Evolutionary conservation across 768 basidiomycete genomes (phyloP), one percentile per base, ranked within the genome.

Genomic region (Cytidiella melzeri): DNA sequence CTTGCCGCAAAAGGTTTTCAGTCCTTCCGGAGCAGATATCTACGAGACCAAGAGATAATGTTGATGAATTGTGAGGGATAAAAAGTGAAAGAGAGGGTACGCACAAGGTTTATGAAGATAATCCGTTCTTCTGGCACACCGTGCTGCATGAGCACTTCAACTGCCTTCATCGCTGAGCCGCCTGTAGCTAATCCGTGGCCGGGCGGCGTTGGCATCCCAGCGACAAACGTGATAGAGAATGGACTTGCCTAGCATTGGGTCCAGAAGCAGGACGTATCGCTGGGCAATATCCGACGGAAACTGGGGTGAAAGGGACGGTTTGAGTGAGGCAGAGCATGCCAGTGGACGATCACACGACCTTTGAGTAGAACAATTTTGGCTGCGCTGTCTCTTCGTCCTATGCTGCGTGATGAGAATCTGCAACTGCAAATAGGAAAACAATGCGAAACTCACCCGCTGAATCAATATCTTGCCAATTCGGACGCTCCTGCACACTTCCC

Each of bases 391-490:
- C 92, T 66, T 98, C 96, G 60, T 99, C 94, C 89, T 95, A 57
- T 49, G 43, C 30, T 34, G 30, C 30, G 15, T 34, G 30, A 15
- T 34, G 30, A 34, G 30, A 15, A 7, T n/a, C 39, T 15, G 27
- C 13, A 30, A 47, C 18, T 19, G 15, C 48, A 36, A 30, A 24
- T 39, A 5, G 26, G 3, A 9, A 40, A 13, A 26, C n/a, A 18
- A 43, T 10, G 15, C 4, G 19, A 41, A 21, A 61, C 78, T 54
- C 67, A 92, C 92, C 64, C 95, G 70, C 69, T 99, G 95, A 54
- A 99, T 99, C 42, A 99, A 74, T 61, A 99, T 98, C 73, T 99
- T 99, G 42, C 95, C 95, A 51, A 99, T 95, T 54, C 95, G 78
- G 23, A 91, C 88, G 60, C 83, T 89, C 57, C 95, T 78, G 70